Base-by-base conservation (phyloP, 2,329 filamentous ascomycete species). In the Alternaria longipes region DNA sequence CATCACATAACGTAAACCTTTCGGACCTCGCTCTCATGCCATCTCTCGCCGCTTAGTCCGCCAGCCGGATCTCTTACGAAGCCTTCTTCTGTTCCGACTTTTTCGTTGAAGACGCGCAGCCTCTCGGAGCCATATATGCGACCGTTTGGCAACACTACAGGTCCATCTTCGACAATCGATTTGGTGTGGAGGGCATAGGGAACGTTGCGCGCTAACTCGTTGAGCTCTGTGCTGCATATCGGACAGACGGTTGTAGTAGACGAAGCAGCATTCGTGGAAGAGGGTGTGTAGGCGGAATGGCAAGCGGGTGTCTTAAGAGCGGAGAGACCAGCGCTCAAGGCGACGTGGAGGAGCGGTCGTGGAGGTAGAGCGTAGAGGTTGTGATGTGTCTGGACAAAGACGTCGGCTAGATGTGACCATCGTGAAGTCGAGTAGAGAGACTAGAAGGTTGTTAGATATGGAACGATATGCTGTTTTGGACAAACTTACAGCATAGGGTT, bases 131-230 rank as follows among this genome's bases (percentile, higher is more conserved):
- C 92, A 75, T 97, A 97, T 9, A 96, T 91, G 54, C 92, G 86
- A 1, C 91, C 90, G 77, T 97, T 97, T 24, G 95, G 95, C 57
- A 99, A 81, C 44, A 98, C 86, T 20, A 97, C 86, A 1, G 95
- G 86, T 74, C 98, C 94, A 46, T 88, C 89, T 75, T 97, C 94
- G 30, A 98, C 92, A 63, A 93, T 91, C 75, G 93, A 97, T 84
- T 96, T 96, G 30, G 91, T 94, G 78, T 99, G 95, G 74, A 97
- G 91, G 3, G 95, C 95, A 72, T 98, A 98, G 0, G 95, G 95
- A 45, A 99, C 91, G 70, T 90, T 90, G 53, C 90, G 85, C 2
- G 95, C 94, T 34, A 99, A 86, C 72, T 94, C 91, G 78, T 98
- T 98, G 57, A 99, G 87, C 80, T 99, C 95, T 0, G 91, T 95